A percentile compares a stretch with the other conserved stretches of the same genome.
Evolutionary conservation across 2,329 filamentous ascomycete genomes (phyloP).

Genomic region (Neurospora crassa): DNA sequence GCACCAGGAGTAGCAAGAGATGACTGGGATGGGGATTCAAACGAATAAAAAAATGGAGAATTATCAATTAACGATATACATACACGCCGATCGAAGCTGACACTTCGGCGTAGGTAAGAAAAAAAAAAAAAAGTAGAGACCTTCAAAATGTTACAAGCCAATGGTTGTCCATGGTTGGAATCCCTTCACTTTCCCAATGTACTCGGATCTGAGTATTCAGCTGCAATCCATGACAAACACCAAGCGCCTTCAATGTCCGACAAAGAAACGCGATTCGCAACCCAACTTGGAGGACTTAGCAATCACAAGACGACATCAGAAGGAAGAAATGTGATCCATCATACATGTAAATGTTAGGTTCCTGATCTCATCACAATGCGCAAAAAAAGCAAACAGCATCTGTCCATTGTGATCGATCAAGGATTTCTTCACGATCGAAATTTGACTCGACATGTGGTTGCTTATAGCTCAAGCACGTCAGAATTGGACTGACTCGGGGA

Average conservation of each 20-base stretch:
- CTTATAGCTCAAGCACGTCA: background rate
- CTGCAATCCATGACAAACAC: background rate
- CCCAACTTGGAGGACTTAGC: background rate
- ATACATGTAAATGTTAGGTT: background rate
- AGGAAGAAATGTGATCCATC: background rate
- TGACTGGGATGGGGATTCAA: background rate
- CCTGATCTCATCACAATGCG: background rate
- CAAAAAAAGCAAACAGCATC: background rate
- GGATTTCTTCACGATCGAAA: background rate
- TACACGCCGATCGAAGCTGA: background rate
- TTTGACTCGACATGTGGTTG: background rate
- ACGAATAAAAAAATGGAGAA: background rate
- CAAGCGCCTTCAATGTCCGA: background rate
- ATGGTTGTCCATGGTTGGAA: background rate
- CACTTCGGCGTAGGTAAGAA: background rate
- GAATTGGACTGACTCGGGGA: background rate
- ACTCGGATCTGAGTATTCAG: background rate
- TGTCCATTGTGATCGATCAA: background rate
- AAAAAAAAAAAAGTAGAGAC: background rate
- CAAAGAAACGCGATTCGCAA: background rate
- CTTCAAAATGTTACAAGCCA: background rate
- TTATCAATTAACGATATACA: background rate
- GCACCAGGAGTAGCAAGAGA: background rate
- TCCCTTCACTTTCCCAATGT: background rate
- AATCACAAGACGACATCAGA: background rate